phyloP scores from a whole-genome alignment of 1,139 yeast genomes.

The Arxiozyma heterogenica region DNA sequence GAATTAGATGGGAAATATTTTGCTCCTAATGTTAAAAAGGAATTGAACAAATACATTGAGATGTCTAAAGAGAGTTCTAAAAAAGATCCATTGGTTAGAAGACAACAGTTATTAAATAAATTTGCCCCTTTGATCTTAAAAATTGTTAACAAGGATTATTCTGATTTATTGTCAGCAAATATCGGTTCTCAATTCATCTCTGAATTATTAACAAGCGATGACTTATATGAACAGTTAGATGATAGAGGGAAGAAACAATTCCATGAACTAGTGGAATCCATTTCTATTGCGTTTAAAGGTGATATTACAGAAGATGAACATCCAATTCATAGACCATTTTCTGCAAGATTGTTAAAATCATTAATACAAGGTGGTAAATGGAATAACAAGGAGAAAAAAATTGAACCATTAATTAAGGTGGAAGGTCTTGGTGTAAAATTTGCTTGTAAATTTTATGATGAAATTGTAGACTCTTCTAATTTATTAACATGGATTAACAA shows the following conservation, averaged over 20 bases:
- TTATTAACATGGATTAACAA: conserved; percentile 65
- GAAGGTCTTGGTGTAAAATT: conserved; percentile 55
- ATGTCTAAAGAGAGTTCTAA: conserved; percentile 70
- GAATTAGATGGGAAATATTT: conserved; percentile 81
- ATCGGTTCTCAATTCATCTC: conserved; percentile 77
- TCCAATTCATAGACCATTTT: conserved; percentile 61
- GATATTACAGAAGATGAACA: conserved; percentile 62
- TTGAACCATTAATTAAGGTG: conserved; percentile 38
- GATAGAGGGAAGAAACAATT: conserved; percentile 37
- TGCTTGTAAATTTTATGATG: conserved; percentile 48
- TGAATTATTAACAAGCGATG: conserved; percentile 60
- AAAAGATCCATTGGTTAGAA: conserved; percentile 73
- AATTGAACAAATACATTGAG: conserved; percentile 51
- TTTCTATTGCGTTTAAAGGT: conserved; percentile 55
- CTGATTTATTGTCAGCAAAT: conserved; percentile 52
- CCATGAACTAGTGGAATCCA: conserved; percentile 44
- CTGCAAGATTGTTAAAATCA: conserved; percentile 68
- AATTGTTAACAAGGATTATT: conserved; percentile 41
- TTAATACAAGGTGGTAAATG: conserved; percentile 82
- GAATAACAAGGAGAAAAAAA: conserved; percentile 47
- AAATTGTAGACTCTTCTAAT: conserved; percentile 39
- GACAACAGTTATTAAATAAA: conserved; percentile 54
- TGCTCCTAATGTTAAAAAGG: conserved; percentile 56
- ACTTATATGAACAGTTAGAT: conserved; percentile 40
- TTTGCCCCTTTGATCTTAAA: conserved; percentile 62